Conservation (phyloP, 2,329 filamentous ascomycete species). For the Ceratocystis destructans region DNA sequence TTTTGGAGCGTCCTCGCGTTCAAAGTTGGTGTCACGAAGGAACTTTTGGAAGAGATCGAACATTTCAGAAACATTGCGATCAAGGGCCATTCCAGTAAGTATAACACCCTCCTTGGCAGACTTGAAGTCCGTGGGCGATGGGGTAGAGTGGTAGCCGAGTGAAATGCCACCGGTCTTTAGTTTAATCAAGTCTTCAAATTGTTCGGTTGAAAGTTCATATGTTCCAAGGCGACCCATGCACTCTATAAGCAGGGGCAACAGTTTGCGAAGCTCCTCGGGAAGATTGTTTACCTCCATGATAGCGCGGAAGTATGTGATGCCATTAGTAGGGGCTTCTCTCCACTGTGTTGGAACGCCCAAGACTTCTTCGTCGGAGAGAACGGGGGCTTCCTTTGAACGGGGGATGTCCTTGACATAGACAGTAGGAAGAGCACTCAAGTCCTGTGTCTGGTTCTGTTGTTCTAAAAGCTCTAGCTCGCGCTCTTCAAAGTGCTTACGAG, state of each 20-base stretch:
- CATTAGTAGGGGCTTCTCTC: constrained; percentile 88
- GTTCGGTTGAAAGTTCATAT: constrained; percentile 75
- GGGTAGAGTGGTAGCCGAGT: constrained; percentile 68
- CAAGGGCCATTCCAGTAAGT: constrained; percentile 75
- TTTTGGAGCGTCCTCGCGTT: constrained; percentile 62
- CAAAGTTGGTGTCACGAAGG: constrained; percentile 79
- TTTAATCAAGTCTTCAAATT: constrained; percentile 91
- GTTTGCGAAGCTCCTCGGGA: constrained; percentile 67
- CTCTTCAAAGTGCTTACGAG: constrained; percentile 56
- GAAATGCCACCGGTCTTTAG: constrained; percentile 86
- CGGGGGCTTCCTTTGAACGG: constrained; percentile 50
- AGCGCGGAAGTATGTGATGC: constrained; percentile 87
- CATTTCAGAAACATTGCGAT: constrained; percentile 83
- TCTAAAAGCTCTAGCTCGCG: constrained; percentile 67
- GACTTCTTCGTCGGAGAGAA: constrained; percentile 49
- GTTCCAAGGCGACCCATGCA: constrained; percentile 89
- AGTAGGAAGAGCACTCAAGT: constrained; percentile 76
- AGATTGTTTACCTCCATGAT: constrained; percentile 67
- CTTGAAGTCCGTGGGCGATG: constrained; percentile 59
- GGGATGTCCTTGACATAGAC: constrained; percentile 84
- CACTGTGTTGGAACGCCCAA: constrained; percentile 64
- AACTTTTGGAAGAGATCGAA: constrained; percentile 70
- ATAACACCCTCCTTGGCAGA: constrained; percentile 67
- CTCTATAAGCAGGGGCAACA: constrained; percentile 84
- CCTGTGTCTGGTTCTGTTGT: constrained; percentile 73